Conservation (phyloP, 2,329 filamentous ascomycete species). For the Calonectria leucothoes region DNA sequence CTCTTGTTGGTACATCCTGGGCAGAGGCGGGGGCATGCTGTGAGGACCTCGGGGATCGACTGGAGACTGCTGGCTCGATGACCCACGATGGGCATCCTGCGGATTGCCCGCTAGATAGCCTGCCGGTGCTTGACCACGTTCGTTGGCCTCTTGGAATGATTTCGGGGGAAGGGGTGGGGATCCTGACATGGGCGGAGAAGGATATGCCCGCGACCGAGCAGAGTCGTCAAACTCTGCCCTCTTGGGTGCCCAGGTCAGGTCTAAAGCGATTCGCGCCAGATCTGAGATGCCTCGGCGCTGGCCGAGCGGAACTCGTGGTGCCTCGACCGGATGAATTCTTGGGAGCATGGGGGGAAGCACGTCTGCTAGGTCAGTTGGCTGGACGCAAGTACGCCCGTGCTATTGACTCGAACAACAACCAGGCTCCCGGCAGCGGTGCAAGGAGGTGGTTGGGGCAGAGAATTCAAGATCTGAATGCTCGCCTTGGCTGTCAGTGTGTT, state of each 20-base stretch:
- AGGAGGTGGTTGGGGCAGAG: slow-evolving; percentile 7
- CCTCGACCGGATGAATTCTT: slow-evolving; percentile 56
- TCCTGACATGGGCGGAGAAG: slow-evolving; percentile 80
- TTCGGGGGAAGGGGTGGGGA: slow-evolving; percentile 72
- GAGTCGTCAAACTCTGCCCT: slow-evolving; percentile 62
- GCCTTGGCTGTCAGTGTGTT: slow-evolving; percentile 16
- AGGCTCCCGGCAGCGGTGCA: background rate
- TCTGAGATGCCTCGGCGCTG: slow-evolving; percentile 68
- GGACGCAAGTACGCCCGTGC: slow-evolving; percentile 29
- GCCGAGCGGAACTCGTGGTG: slow-evolving; percentile 61
- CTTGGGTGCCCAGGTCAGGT: slow-evolving; percentile 57
- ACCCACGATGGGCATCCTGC: slow-evolving; percentile 64
- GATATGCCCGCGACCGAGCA: slow-evolving; percentile 71
- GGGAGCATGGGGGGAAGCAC: slow-evolving; percentile 64
- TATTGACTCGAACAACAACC: slow-evolving; percentile 26
- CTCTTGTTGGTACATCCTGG: slow-evolving; percentile 44
- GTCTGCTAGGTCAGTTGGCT: slow-evolving; percentile 35
- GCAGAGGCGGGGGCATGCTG: slow-evolving; percentile 38
- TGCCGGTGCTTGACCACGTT: slow-evolving; percentile 60
- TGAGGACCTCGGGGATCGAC: slow-evolving; percentile 37
- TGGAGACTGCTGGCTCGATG: slow-evolving; percentile 41
- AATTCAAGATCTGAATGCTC: slow-evolving; percentile 14
- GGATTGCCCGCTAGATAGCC: slow-evolving; percentile 55
- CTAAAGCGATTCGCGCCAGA: slow-evolving; percentile 66
- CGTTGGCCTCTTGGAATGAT: slow-evolving; percentile 67